These are phyloP conservation scores for Paraphaeosphaeria sporulosa DNA, from an alignment of 2,329 filamentous ascomycete genomes.

Conservation along the genomic window DNA sequence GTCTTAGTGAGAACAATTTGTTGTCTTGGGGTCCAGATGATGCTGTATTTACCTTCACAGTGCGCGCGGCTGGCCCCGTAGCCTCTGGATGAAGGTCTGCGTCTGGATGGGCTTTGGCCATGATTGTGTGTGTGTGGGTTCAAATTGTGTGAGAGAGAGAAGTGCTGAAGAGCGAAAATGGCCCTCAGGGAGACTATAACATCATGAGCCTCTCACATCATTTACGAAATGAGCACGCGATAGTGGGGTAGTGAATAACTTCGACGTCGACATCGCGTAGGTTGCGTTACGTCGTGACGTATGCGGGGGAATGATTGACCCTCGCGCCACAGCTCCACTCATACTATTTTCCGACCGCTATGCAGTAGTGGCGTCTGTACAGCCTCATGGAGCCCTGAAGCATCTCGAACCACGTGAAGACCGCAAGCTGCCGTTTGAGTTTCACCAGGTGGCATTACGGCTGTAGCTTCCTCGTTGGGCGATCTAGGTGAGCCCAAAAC, in stretches of 20 bases:
- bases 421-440: neutral
- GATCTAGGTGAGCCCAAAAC: neutral
- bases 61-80: constrained; percentile 40
- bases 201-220: neutral
- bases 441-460: neutral
- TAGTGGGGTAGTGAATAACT: constrained; percentile 13
- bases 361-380: neutral
- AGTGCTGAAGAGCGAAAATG: neutral
- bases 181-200: neutral
- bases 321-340: neutral
- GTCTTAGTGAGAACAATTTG: neutral
- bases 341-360: neutral
- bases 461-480: neutral
- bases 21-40: neutral
- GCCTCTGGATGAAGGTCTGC: constrained; percentile 46
- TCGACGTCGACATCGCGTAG: constrained; percentile 10
- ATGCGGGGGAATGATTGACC: constrained; percentile 23
- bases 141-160: neutral
- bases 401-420: neutral
- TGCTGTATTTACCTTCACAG: constrained; percentile 35
- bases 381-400: neutral
- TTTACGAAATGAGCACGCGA: constrained; percentile 3
- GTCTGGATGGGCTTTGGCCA: constrained; percentile 46
- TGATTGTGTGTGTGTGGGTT: constrained; percentile 18
- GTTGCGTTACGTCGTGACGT: constrained; percentile 18